These are phyloP conservation scores for Dictyostelium firmibasis DNA, from an alignment of 78 protist species.

Conservation along the genomic window DNA sequence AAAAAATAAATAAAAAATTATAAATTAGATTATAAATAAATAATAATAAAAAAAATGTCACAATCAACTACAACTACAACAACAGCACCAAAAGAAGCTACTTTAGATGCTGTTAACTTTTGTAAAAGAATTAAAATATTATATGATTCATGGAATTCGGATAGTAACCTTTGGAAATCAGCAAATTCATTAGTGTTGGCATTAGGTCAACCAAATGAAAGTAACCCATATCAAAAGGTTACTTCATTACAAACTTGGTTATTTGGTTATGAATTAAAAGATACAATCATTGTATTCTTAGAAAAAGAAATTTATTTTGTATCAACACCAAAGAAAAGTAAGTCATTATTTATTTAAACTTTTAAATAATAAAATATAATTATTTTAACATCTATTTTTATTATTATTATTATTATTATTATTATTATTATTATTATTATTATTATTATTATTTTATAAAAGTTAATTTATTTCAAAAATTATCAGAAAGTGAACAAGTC, in stretches of 20 bases:
- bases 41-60: neutral
- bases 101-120: neutral
- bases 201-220: slow-evolving; percentile 57
- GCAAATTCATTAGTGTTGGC: slow-evolving; percentile 34
- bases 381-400: too few relatives aligned
- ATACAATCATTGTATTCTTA: slow-evolving; percentile 79
- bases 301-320: slow-evolving; percentile 53
- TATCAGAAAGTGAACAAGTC: slow-evolving; percentile 1
- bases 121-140: slow-evolving; percentile 15
- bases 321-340: slow-evolving; percentile 76
- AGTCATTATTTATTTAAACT: neutral
- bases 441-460: neutral
- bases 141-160: slow-evolving; percentile 62
- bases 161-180: slow-evolving; percentile 34
- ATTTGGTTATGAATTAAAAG: slow-evolving; percentile 81
- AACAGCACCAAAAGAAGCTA: neutral
- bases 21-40: neutral
- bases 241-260: slow-evolving; percentile 76
- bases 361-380: too few relatives aligned
- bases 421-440: neutral
- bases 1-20: too few relatives aligned
- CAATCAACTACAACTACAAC: neutral
- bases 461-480: slow-evolving; percentile 32
- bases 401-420: neutral
- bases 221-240: slow-evolving; percentile 70